Percentiles rank a stretch among this genome's conserved stretches.
These are phyloP conservation scores for Pseudopyricularia javanii DNA, from an alignment of 2,329 filamentous ascomycete genomes.

Conservation along the genomic window DNA sequence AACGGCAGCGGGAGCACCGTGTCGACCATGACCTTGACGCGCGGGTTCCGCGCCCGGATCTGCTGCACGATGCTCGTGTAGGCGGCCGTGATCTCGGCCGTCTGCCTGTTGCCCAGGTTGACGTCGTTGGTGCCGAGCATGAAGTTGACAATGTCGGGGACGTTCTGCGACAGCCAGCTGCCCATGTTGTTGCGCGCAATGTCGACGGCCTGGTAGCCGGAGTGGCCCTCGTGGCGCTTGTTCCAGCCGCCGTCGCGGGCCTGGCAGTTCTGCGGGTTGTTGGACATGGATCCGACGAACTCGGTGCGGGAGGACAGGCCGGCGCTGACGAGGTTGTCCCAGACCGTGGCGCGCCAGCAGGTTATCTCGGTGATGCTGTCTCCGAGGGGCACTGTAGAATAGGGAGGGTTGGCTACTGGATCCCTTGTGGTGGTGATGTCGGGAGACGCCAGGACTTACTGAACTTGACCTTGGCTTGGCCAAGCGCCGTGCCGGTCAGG, in stretches of 20 bases:
- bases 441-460: not conserved
- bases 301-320: constrained; percentile 21
- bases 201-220: constrained; percentile 27
- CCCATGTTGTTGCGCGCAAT: constrained; percentile 27
- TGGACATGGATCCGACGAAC: constrained; percentile 27
- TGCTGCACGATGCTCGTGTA: constrained; percentile 25
- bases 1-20: constrained; percentile 23
- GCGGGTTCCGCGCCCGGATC: constrained; percentile 22
- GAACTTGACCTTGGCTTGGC: constrained; percentile 3
- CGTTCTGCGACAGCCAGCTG: constrained; percentile 22
- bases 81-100: constrained; percentile 21
- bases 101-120: constrained; percentile 11
- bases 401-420: not conserved
- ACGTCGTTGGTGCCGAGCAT: constrained; percentile 34
- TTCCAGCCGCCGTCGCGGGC: constrained; percentile 20
- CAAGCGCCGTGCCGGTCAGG: not conserved
- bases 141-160: constrained; percentile 29
- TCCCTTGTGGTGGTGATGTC: not conserved
- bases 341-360: constrained; percentile 29
- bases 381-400: constrained; percentile 23
- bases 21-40: constrained; percentile 28
- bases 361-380: constrained; percentile 32
- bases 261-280: constrained; percentile 23
- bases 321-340: constrained; percentile 22
- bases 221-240: constrained; percentile 29